Base-by-base conservation (phyloP, 75 land plant genomes). In the Selaginella tamariscina region DNA sequence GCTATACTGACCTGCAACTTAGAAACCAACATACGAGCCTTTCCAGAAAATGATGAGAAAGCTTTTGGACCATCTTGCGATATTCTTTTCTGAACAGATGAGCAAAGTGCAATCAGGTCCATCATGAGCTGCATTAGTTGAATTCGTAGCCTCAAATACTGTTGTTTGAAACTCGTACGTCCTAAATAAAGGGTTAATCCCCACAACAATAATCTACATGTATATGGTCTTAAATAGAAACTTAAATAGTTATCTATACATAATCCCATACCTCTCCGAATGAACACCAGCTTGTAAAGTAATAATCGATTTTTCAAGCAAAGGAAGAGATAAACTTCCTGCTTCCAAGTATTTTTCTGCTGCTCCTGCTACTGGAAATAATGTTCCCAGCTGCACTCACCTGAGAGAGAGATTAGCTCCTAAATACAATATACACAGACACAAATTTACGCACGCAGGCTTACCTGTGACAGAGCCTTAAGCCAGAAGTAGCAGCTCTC, bases 111-210 rank as follows among this genome's bases (percentile, higher is more conserved):
- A 44, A 80, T 2, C n/a, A 81, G 27, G 18, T 81, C 87, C 28
- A 73, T 69, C 11, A 82, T 28, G 24, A 44, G 27, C 39, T 73
- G 66, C 13, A 88, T 56, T 60, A 78, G 27, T 56, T 75, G 72
- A 1, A 69, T 78, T 67, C 90, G 78, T 20, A 89, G 76, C 24
- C 59, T 68, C 33, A 87, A 13, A 55, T 82, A 70, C 91, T 84
- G 80, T 66, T 85, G 77, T 54, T 89, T 89, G 95, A 71, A 89
- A 89, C 66, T 76, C 82, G 64, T 77, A 79, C 1, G 56, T 56
- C 55, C 68, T 39, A 39, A 15, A 39, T n/a, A n/a, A n/a, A n/a
- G n/a, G n/a, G n/a, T n/a, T n/a, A n/a, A n/a, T n/a, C n/a, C n/a
- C n/a, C n/a, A n/a, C n/a, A n/a, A n/a, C n/a, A n/a, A n/a, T n/a